These are phyloP conservation scores for Mollisiaceae sp. DNA, from an alignment of 2,329 filamentous ascomycete genomes.

Conservation along the genomic window DNA sequence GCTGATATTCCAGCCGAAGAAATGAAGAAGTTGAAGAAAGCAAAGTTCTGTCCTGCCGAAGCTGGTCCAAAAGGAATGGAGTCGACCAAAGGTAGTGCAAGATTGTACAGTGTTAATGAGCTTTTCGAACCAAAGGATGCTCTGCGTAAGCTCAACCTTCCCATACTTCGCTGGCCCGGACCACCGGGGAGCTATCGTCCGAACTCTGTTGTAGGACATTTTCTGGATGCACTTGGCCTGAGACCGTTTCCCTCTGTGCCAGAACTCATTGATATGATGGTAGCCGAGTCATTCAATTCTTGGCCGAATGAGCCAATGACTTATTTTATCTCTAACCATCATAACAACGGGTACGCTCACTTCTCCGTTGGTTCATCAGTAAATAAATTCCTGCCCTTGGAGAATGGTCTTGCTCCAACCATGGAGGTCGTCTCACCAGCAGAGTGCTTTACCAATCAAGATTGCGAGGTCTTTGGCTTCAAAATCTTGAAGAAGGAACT, in stretches of 20 bases:
- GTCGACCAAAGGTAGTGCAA: constrained; percentile 54
- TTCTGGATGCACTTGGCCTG: constrained; percentile 76
- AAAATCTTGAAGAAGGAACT: constrained; percentile 76
- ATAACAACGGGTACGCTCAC: constrained; percentile 73
- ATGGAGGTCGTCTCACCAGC: constrained; percentile 71
- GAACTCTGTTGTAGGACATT: constrained; percentile 73
- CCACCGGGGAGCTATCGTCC: constrained; percentile 64
- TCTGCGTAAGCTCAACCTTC: constrained; percentile 72
- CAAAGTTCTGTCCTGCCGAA: constrained; percentile 83
- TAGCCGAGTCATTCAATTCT: constrained; percentile 60
- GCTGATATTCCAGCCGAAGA: constrained; percentile 87
- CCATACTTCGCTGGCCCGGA: constrained; percentile 82
- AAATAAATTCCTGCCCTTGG: constrained; percentile 73
- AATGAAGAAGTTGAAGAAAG: constrained; percentile 76
- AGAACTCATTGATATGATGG: constrained; percentile 81
- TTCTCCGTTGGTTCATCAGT: constrained; percentile 63
- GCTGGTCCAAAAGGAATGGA: constrained; percentile 60
- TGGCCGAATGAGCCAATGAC: constrained; percentile 70
- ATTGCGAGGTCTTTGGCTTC: constrained; percentile 79
- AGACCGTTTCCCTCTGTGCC: constrained; percentile 71
- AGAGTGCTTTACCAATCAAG: constrained; percentile 82
- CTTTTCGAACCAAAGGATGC: constrained; percentile 80
- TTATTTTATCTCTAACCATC: constrained; percentile 83
- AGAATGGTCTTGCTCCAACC: constrained; percentile 57
- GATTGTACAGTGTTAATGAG: constrained; percentile 74